Base-by-base conservation (phyloP, 306 rosid genomes). In the Vachellia collinsii region DNA sequence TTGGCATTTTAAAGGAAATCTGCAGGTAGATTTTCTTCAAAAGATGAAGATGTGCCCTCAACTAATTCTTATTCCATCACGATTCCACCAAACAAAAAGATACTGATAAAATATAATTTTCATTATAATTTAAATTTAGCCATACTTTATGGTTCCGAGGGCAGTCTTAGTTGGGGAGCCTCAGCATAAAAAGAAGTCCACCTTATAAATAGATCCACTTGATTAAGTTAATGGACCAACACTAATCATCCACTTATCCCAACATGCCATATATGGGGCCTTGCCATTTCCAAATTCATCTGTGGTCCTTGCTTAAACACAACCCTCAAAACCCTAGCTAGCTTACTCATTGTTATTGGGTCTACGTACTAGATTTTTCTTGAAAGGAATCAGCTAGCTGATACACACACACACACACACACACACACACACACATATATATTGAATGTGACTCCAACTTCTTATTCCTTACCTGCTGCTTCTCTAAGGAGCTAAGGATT, bases 211-310 rank as follows among this genome's bases (percentile, higher is more conserved):
- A 9, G 2, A 6, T 19, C 62, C 63, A 56, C 63, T 56, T 54
- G 25, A 3, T n/a, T n/a, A 54, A 19, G 43, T 39, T n/a, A 67
- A 65, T 61, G 38, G 43, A 41, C 19, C 50, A 42, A 8, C 13
- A 39, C n/a, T 41, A 19, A 41, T 66, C 25, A 66, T 39, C 72
- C 72, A 41, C 72, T 67, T 13, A n/a, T 67, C 50, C 50, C 51
- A 67, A 41, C 0, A 11, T 67, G 51, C 72, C 51, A n/a, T 41
- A 9, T 10, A 22, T 22, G 8, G 17, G 7, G 6, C 8, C 34
- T 41, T 39, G 7, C 13, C 50, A 66, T 66, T 66, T 38, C 70
- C 46, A 13, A 65, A 65, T 7, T 65, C 4, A 65, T 6, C 42
- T 36, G 70, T 38, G 47, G 73, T 23, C 10, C 53, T 68, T 11